These are phyloP conservation scores for Suillus spraguei DNA, from an alignment of 768 basidiomycete species.

Conservation along the genomic window DNA sequence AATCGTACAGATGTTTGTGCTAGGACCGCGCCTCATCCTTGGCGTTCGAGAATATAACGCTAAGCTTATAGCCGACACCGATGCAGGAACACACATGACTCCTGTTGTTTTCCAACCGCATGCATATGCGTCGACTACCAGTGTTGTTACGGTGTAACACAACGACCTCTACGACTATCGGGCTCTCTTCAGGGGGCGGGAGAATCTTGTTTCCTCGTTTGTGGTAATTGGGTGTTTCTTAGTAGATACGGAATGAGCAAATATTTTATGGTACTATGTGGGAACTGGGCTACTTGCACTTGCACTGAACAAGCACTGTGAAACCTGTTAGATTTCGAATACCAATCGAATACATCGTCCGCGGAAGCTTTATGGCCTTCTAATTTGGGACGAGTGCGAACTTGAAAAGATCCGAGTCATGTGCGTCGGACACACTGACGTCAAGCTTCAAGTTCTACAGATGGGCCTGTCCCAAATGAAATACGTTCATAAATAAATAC, in stretches of 20 bases:
- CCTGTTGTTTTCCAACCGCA: not conserved
- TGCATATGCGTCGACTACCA: not conserved
- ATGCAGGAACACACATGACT: not conserved
- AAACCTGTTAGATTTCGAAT: too few relatives aligned
- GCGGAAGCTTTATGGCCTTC: too few relatives aligned
- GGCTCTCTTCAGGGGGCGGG: not conserved
- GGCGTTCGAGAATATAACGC: not conserved
- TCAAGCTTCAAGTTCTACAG: too few relatives aligned
- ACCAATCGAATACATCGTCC: too few relatives aligned
- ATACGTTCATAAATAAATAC: too few relatives aligned
- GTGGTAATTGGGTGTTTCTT: not conserved
- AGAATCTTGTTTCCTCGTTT: not conserved
- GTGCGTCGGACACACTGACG: too few relatives aligned
- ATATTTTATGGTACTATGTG: not conserved
- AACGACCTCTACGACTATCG: not conserved
- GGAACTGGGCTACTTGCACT: not conserved
- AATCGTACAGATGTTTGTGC: not conserved
- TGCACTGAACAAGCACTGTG: too few relatives aligned
- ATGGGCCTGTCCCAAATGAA: too few relatives aligned
- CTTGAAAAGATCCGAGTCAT: too few relatives aligned
- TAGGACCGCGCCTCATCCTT: constrained; percentile 7
- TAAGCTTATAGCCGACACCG: not conserved
- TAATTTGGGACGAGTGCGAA: too few relatives aligned
- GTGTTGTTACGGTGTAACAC: not conserved
- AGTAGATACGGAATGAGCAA: not conserved